Percentiles rank a stretch among this genome's conserved stretches.
phyloP scores from a whole-genome alignment of 2,329 filamentous ascomycete species.

The Arthrobotrys iridis region DNA sequence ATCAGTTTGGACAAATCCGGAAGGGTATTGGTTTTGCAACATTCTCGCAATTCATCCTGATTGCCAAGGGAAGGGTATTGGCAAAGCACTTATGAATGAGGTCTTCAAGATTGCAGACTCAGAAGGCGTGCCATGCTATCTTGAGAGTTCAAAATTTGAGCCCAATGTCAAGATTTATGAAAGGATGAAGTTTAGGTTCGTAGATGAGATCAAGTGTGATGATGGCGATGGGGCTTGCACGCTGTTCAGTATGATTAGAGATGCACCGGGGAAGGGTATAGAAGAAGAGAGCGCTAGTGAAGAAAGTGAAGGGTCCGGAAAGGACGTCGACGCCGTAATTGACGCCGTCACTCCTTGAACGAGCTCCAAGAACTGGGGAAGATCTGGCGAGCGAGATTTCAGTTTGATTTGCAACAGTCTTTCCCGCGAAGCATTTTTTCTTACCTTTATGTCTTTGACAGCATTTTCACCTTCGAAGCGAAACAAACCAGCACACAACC shows the following conservation, averaged over 20 bases:
- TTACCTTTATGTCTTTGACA: neutral
- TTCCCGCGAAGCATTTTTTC: neutral
- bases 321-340: constrained; percentile 6
- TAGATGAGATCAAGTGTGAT: constrained; percentile 73
- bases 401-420: neutral
- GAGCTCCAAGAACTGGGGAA: neutral
- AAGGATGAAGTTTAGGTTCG: constrained; percentile 73
- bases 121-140: constrained; percentile 73
- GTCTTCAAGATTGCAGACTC: constrained; percentile 72
- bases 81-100: constrained; percentile 71
- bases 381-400: neutral
- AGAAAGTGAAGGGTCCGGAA: constrained; percentile 12
- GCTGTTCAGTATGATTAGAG: constrained; percentile 66
- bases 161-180: constrained; percentile 78
- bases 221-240: constrained; percentile 70
- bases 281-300: constrained; percentile 17
- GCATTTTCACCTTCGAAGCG: constrained; percentile 22
- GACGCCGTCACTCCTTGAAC: constrained; percentile 8
- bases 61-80: constrained; percentile 74
- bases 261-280: constrained; percentile 59
- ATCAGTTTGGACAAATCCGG: constrained; percentile 72
- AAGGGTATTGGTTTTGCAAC: constrained; percentile 80
- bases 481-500: constrained; percentile 26
- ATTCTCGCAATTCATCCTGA: constrained; percentile 75
- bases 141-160: constrained; percentile 74